Base-by-base conservation (phyloP, 768 basidiomycete species). In the Mycena kentingensis region DNA sequence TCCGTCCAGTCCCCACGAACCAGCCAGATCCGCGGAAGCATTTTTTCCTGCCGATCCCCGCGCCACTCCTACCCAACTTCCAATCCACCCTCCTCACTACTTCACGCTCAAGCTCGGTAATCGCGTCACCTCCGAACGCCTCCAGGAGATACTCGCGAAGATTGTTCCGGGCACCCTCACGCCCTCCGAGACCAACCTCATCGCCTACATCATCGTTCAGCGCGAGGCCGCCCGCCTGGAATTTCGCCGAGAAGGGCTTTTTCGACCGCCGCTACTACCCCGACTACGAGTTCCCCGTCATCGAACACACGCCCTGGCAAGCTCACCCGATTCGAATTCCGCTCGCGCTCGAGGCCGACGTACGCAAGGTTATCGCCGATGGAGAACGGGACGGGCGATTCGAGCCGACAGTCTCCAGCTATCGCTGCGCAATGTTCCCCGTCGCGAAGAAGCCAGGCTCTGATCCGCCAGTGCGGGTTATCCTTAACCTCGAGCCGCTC, bases 281-380 rank as follows among this genome's bases (percentile, higher is more conserved):
- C 7, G 67, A 70, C 48, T 69, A 70, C 28, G 57, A 64, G 18
- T 65, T 72, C 19, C 66, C 68, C 0, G 52, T 61, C 6, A 69
- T 73, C 2, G 64, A 67, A 46, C 72, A 74, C 42, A 63, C 49
- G 0, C 72, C 71, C 0, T 74, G 72, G 72, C 52, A 64, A 7
- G 47, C 55, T 22, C 53, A 57, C 3, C 67, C 67, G 0, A 68
- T 72, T 21, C 54, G 43, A 1, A 57, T 66, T 24, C 67, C 69
- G 0, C 63, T 60, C n/a, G 67, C 65, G 8, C 54, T 66, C 12
- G 26, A 60, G 46, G 47, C 54, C 5, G 41, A 50, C 2, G 62
- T 73, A 2, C 24, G 54, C 1, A 29, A 57, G 3, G 55, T 69
- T 28, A 35, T 73, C 2, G 29, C 42, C 3, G 43, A 54, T 0